These are phyloP conservation scores for Neofusicoccum cordaticola DNA, from an alignment of 2,329 filamentous ascomycete species.

Conservation along the genomic window DNA sequence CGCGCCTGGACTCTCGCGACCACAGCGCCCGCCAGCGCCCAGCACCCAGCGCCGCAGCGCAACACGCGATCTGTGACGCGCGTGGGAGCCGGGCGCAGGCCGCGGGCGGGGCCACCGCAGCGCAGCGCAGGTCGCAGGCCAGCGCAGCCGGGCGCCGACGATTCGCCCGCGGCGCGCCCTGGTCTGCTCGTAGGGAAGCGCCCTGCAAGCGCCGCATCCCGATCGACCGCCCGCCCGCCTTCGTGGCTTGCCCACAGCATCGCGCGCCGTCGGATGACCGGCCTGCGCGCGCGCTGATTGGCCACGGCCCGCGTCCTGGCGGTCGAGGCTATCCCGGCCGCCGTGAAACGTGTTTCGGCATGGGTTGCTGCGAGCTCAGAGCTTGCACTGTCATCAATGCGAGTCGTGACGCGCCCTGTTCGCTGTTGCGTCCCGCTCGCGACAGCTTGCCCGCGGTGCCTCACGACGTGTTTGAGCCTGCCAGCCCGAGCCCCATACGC, in stretches of 20 bases:
- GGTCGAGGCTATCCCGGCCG: background rate
- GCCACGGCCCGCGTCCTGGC: background rate
- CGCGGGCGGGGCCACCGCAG: background rate
- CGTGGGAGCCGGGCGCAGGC: background rate
- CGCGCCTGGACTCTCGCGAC: too few relatives aligned
- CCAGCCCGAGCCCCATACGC: too few relatives aligned
- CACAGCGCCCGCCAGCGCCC: too few relatives aligned
- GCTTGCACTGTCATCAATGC: background rate
- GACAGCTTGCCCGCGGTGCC: background rate
- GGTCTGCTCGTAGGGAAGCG: background rate
- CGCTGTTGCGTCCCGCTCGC: too few relatives aligned
- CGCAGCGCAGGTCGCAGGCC: background rate
- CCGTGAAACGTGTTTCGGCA: slow-evolving; percentile 12
- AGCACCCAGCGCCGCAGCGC: background rate
- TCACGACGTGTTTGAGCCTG: slow-evolving; percentile 3
- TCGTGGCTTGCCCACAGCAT: background rate
- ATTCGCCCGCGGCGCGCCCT: background rate
- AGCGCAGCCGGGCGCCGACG: background rate
- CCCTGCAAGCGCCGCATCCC: background rate
- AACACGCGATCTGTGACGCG: background rate
- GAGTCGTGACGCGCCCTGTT: background rate
- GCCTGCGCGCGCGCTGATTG: background rate
- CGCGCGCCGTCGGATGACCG: background rate
- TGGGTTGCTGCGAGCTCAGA: background rate
- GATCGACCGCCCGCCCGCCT: background rate